Percentiles rank a stretch among this genome's conserved stretches.
Evolutionary conservation across 371 early-diverging fungal species (phyloP).

Genomic region (Rhizopus arrhizus): DNA sequence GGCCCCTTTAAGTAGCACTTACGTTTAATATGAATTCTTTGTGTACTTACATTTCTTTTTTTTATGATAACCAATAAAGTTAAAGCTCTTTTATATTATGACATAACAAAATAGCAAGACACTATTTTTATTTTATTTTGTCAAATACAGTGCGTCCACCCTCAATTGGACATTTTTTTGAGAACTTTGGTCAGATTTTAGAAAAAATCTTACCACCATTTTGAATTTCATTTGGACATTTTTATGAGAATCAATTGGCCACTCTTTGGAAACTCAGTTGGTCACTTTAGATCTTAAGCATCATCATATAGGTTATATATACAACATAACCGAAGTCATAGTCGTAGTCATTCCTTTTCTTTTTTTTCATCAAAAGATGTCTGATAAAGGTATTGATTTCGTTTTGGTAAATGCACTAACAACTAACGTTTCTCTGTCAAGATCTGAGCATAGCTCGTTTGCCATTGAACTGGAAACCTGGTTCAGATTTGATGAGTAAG

Average conservation of each 20-base stretch:
- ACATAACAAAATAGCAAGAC: too few species aligned
- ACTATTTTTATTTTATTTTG: too few species aligned
- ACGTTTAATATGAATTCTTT: background rate
- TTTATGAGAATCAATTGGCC: slow-evolving; percentile 4
- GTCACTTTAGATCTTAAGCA: too few species aligned
- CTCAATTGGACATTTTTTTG: too few species aligned
- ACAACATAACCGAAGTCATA: background rate
- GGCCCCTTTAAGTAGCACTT: background rate
- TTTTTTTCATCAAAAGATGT: slow-evolving; percentile 11
- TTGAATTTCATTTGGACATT: slow-evolving; percentile 4
- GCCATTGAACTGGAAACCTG: background rate
- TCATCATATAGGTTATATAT: background rate
- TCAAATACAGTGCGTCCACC: too few species aligned
- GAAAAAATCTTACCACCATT: slow-evolving; percentile 3
- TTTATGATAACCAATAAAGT: background rate
- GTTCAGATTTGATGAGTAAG: slow-evolving; percentile 19
- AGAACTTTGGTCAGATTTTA: too few species aligned
- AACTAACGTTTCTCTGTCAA: slow-evolving; percentile 2
- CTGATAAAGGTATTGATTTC: slow-evolving; percentile 18
- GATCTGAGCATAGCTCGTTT: background rate
- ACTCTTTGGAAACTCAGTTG: background rate
- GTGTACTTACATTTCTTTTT: background rate
- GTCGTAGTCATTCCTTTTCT: slow-evolving; percentile 6
- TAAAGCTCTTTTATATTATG: too few species aligned
- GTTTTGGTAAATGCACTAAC: slow-evolving; percentile 2